Evolutionary conservation across 306 rosid species (phyloP).

Genomic region (Mimosa bimucronata): DNA sequence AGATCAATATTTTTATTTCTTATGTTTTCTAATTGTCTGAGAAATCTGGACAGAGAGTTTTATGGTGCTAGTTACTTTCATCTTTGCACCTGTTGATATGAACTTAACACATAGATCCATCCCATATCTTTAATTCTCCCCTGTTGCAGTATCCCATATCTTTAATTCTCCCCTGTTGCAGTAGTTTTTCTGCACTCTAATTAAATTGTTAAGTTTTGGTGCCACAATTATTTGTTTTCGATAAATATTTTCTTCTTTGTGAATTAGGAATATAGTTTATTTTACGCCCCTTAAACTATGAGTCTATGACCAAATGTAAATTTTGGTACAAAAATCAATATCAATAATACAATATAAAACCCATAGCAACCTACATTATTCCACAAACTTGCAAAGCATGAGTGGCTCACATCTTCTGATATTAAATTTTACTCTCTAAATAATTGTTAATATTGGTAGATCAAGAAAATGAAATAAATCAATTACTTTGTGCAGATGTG

Average conservation of each 20-base stretch:
- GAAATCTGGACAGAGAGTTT: background rate
- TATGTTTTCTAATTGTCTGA: background rate
- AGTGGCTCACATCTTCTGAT: background rate
- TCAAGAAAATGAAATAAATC: too few species aligned
- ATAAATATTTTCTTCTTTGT: background rate
- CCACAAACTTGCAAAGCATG: background rate
- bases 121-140: background rate
- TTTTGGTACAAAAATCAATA: background rate
- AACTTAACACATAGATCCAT: background rate
- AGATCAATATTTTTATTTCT: background rate
- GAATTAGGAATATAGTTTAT: background rate
- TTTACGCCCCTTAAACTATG: background rate
- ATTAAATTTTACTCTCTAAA: background rate
- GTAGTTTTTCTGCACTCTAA: background rate
- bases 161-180: background rate
- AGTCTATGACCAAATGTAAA: background rate
- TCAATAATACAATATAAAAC: background rate
- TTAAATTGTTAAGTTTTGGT: background rate
- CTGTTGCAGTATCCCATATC: background rate
- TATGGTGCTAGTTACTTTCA: background rate
- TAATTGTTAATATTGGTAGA: too few species aligned
- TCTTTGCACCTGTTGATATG: background rate
- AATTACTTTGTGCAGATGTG: too few species aligned
- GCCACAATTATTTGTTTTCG: background rate
- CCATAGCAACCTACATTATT: background rate